Evolutionary conservation across 2,329 filamentous ascomycete species (phyloP), one percentile per base, ranked within the genome.

Genomic region (Fusarium sp.): DNA sequence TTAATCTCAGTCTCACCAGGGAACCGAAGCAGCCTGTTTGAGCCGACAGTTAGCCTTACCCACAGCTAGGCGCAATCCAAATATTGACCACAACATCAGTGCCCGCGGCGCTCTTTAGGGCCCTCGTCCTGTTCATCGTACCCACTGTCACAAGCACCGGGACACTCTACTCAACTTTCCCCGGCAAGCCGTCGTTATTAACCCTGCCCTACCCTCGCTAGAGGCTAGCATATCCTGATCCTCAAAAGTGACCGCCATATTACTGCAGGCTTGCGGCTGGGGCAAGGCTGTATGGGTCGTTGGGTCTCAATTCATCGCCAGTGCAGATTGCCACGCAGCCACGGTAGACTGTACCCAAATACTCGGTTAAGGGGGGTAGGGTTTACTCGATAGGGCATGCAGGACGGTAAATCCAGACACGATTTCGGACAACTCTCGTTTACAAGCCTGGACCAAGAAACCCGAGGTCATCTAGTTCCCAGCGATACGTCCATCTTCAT

Each of bases 361-460:
- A 69, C 64, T 74, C 71, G 72, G 72, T 70, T 73, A 69, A 62
- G 66, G 69, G 65, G 62, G 68, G 53, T 64, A 67, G 70, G 72
- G 63, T 64, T 57, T 33, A 55, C 34, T 68, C 54, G 43, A 72
- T 65, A 72, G 57, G 69, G 70, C 63, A 72, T 72, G 72, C 72
- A 73, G 55, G 57, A 65, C 43, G 52, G 62, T 66, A 72, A 70
- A 71, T 74, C 68, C 69, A 71, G 65, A 68, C 55, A 66, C 62
- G 59, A 70, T 68, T 70, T 65, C 56, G 60, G 63, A 60, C 65
- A 52, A 54, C 64, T 38, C 46, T 68, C 51, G 42, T 61, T 70
- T 66, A 51, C 57, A 71, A 57, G 49, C 50, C 45, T 48, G 48
- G 52, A 43, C 51, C 59, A 63, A 63, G 58, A 46, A 44, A 58